phyloP scores from a whole-genome alignment of 768 basidiomycete species.

The Trametes meyenii region DNA sequence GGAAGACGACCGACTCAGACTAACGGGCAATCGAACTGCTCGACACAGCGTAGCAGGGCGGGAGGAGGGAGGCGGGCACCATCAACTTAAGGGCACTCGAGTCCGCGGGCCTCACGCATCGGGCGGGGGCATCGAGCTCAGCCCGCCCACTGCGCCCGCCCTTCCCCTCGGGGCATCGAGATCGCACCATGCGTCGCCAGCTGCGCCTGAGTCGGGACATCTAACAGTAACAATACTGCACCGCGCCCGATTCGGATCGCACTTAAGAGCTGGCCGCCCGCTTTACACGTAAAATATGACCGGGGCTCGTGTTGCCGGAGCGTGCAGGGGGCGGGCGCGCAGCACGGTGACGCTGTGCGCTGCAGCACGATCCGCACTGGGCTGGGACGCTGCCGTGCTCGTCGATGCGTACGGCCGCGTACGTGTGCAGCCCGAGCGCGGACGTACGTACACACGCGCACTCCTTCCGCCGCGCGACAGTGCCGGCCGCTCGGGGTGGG shows the following conservation, averaged over 20 bases:
- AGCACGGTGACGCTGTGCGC: neutral
- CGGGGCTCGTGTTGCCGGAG: conserved; percentile 17
- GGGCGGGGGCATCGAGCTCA: too few species aligned
- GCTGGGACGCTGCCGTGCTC: neutral
- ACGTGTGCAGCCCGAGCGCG: neutral
- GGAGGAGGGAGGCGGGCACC: too few species aligned
- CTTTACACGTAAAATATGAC: conserved; percentile 8
- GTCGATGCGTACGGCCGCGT: neutral
- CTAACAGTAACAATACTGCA: too few species aligned
- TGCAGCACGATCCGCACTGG: conserved; percentile 6
- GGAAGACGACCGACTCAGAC: neutral
- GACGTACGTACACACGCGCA: neutral
- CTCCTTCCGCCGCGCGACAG: neutral
- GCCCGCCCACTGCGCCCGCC: neutral
- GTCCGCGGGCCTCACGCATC: too few species aligned
- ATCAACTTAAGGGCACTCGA: too few species aligned
- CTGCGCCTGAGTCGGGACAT: neutral
- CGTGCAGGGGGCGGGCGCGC: neutral
- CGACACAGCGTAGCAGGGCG: too few species aligned
- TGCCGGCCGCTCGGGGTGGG: neutral
- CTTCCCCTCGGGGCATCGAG: conserved; percentile 12
- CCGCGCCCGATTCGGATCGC: conserved; percentile 16
- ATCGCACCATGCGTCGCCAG: neutral
- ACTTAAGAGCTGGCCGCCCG: neutral
- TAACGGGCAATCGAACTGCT: too few species aligned